Conservation (phyloP, 306 rosid genomes). For the Glycine soja region DNA sequence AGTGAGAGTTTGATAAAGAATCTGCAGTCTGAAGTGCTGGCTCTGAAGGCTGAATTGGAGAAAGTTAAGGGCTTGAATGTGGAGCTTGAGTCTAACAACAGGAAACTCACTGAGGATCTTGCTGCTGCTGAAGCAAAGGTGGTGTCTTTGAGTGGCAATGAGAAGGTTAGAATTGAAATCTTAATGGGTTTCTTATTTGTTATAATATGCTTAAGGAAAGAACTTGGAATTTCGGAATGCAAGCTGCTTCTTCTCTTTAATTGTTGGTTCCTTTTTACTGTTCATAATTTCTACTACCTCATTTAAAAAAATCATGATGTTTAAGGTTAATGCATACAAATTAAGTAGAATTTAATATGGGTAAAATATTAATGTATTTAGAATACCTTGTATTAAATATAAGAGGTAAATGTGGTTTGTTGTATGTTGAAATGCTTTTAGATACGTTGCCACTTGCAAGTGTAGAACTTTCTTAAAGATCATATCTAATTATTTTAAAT, state of each 20-base stretch:
- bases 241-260: neutral
- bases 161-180: constrained; percentile 57
- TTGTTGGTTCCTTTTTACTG: neutral
- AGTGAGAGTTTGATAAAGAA: constrained; percentile 63
- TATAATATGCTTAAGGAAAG: constrained; percentile 10
- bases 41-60: constrained; percentile 71
- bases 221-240: constrained; percentile 22
- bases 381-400: no score
- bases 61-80: constrained; percentile 60
- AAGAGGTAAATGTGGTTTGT: no score
- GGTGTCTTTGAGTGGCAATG: constrained; percentile 43
- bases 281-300: neutral
- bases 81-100: constrained; percentile 67
- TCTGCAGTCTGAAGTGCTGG: constrained; percentile 64
- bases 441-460: no score
- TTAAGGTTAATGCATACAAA: no score
- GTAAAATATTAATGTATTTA: no score
- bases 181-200: constrained; percentile 2
- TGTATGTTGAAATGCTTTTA: no score
- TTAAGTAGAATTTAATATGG: no score
- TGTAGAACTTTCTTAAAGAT: no score
- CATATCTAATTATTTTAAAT: no score
- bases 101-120: constrained; percentile 59
- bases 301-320: no score
- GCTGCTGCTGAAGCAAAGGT: constrained; percentile 71